Base-by-base conservation (phyloP, 306 rosid species). In the Fagus crenata region DNA sequence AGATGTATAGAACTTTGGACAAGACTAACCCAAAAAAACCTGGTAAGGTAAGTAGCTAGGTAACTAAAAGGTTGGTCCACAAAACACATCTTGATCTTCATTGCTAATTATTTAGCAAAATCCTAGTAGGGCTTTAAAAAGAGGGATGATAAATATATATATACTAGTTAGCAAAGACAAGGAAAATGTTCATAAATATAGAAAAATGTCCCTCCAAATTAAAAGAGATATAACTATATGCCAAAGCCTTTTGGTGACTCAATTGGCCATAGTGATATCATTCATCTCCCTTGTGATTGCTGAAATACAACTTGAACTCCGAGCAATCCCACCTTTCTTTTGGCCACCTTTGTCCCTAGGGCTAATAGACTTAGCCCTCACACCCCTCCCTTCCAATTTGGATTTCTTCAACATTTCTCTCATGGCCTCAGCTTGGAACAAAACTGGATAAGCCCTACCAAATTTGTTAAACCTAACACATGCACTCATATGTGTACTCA, bases 301-400 rank as follows among this genome's bases (percentile, higher is more conserved):
- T 1, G 98, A 89, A 75, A 96, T 96, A 63, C 99, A 96, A 72
- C 99, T 96, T 31, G 98, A 89, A 49, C 96, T 96, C 84, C 99
- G 84, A 51, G 94, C 77, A 73, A 96, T 85, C 4, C 82, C 90
- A 54, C 86, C 91, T 71, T 87, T 91, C 78, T 87, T 88, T n/a
- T 69, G 70, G 0, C 51, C 83, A 18, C 78, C 90, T 71, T 87
- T 86, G 59, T 92, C 97, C 49, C 88, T 88, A 5, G 97, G 97
- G 75, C 93, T 95, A 67, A 85, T 75, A n/a, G 98, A 96, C 78
- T 89, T 89, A 0, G 88, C 93, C 86, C 97, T 88, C 18, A 68
- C 3, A 1, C 72, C 71, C 39, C 71, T 89, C 5, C 96, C 96
- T 72, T 92, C 96, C 4, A 73, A 12, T 6, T 78, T 82, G 82